Evolutionary conservation across 1,139 yeast species (phyloP).

Genomic region (Zygoascus hellenicus): DNA sequence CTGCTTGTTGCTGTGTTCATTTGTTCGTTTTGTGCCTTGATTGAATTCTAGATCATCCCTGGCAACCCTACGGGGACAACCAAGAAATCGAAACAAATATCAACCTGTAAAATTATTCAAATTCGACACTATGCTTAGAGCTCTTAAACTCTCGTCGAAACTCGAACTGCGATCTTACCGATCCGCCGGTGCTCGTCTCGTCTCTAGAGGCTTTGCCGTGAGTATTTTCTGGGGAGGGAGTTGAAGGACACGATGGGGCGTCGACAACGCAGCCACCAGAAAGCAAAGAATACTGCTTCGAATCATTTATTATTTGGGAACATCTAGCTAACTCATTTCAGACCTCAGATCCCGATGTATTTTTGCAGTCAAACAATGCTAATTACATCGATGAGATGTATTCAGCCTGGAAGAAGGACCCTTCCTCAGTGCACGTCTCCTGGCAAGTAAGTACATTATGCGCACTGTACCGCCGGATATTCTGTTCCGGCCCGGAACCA

Average conservation of each 20-base stretch:
- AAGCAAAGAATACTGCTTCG: no score
- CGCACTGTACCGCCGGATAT: neutral
- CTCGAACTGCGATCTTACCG: slow-evolving; percentile 13
- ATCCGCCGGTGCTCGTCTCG: slow-evolving; percentile 11
- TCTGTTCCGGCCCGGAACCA: neutral
- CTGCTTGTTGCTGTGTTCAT: no score
- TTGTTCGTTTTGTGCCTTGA: no score
- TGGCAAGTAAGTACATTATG: slow-evolving; percentile 53
- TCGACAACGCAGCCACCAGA: no score
- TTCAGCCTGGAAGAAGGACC: slow-evolving; percentile 88
- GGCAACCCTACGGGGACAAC: no score
- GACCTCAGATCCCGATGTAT: slow-evolving; percentile 47
- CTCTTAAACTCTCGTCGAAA: slow-evolving; percentile 17
- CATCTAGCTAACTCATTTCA: neutral
- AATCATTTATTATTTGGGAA: no score
- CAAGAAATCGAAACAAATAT: no score
- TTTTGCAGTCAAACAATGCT: slow-evolving; percentile 80
- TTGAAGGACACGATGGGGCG: no score
- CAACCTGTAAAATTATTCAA: neutral
- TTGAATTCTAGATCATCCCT: no score
- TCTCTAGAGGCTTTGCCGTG: slow-evolving; percentile 18
- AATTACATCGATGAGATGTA: slow-evolving; percentile 97
- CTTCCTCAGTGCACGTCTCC: slow-evolving; percentile 83
- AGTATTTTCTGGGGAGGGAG: slow-evolving; percentile 11
- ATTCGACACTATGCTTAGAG: slow-evolving; percentile 19